These are phyloP conservation scores for Lipomyces starkeyi DNA, from an alignment of 805 yeast species.

Conservation along the genomic window DNA sequence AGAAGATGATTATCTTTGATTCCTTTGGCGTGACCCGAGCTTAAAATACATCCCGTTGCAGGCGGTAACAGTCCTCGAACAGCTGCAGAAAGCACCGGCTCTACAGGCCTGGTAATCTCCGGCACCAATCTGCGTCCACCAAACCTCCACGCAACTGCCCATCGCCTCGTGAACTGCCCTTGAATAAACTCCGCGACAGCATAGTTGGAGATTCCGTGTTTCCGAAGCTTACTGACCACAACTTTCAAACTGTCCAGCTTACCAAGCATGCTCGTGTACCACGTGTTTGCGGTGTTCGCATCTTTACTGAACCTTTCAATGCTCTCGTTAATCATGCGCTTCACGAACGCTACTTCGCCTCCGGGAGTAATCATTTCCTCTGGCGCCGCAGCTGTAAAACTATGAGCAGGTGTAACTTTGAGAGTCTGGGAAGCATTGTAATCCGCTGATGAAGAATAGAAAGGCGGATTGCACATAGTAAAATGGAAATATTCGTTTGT, in stretches of 20 bases:
- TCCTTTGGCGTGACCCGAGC: background rate
- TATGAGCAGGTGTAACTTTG: conserved; percentile 42
- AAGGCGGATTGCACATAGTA: conserved; percentile 62
- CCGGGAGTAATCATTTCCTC: conserved; percentile 54
- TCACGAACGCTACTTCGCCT: conserved; percentile 55
- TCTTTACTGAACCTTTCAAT: conserved; percentile 3
- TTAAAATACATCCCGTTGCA: background rate
- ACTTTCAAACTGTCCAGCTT: conserved; percentile 32
- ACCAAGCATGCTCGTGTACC: conserved; percentile 54
- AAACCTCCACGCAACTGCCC: conserved; percentile 39
- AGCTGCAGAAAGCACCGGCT: conserved; percentile 5
- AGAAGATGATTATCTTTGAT: background rate
- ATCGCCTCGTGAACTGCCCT: conserved; percentile 33
- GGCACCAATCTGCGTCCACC: conserved; percentile 16
- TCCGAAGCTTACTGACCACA: conserved; percentile 23
- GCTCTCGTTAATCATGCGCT: conserved; percentile 48
- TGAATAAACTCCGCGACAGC: conserved; percentile 37
- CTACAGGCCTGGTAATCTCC: conserved; percentile 15
- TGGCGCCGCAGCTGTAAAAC: conserved; percentile 45
- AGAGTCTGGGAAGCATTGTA: conserved; percentile 38
- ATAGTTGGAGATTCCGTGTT: conserved; percentile 22
- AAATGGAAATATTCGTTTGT: conserved; percentile 39
- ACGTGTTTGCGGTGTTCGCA: conserved; percentile 29
- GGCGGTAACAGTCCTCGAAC: conserved; percentile 12
- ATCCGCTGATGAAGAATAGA: conserved; percentile 51